Conservation (phyloP, 345 rosid genomes). For the Theobroma cacao region DNA sequence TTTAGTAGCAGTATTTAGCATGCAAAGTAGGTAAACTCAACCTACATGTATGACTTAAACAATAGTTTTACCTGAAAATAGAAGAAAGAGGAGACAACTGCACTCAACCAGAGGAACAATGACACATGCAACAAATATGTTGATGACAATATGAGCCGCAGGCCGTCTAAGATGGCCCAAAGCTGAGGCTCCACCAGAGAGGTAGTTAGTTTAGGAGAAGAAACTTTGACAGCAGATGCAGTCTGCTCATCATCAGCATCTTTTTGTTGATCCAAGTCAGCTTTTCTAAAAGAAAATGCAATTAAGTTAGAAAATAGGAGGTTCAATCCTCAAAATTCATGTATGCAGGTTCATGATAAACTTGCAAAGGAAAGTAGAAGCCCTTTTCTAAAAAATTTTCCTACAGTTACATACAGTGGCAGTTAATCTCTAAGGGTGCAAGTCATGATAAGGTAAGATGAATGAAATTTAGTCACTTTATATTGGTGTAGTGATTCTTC, state of each 20-base stretch:
- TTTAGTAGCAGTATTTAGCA: not conserved
- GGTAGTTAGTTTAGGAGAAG: conserved; percentile 50
- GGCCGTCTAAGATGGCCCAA: conserved; percentile 79
- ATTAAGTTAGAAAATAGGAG: conserved; percentile 14
- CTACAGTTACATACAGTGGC: too few relatives aligned
- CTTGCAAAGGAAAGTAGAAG: not conserved
- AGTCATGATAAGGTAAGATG: not conserved
- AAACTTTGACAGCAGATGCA: conserved; percentile 29
- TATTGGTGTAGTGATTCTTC: not conserved
- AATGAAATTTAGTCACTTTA: not conserved
- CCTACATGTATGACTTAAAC: not conserved
- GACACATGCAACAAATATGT: conserved; percentile 73
- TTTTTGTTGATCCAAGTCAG: conserved; percentile 40
- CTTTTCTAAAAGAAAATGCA: conserved; percentile 36
- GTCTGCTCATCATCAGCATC: conserved; percentile 36
- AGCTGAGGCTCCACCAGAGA: conserved; percentile 50
- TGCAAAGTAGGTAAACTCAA: not conserved
- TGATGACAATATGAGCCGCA: conserved; percentile 73
- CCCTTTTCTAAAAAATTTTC: too few relatives aligned
- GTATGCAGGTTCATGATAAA: not conserved
- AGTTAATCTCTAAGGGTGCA: too few relatives aligned
- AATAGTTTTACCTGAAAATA: conserved; percentile 73
- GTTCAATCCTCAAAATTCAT: not conserved
- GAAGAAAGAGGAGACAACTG: conserved; percentile 92
- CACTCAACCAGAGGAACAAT: conserved; percentile 91